Evolutionary conservation across 139 green algal genomes (phyloP), one percentile per base, ranked within the genome.

Genomic region (Chloropicon primus): DNA sequence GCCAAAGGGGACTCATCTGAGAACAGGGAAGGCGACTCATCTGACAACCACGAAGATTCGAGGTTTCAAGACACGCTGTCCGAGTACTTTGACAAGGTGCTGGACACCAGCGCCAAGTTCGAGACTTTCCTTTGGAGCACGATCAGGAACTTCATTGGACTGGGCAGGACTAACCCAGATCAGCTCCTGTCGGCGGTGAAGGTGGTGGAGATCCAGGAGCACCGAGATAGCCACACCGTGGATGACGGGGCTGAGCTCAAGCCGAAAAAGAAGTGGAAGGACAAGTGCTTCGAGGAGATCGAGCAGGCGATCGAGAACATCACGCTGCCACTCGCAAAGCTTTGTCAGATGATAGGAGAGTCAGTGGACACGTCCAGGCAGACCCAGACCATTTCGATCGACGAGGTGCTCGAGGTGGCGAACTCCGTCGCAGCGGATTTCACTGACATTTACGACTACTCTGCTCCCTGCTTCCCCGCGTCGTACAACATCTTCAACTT

Each of bases 191-290:
- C 88, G 28, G 89, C 86, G 21, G 80, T 92, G 29, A 80, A 86
- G 25, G 86, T 96, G 25, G 80, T 96, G 21, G 91, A 96, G 81
- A 85, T 93, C 74, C 92, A 95, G 80, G 90, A 93, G 77, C 73
- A 76, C 24, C 17, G 22, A 2, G 73, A 26, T 17, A 28, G 2
- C 24, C n/a, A 26, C 17, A 21, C 24, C 24, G 73, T 53, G 73
- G 23, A 76, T 2, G 27, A 2, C 2, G 22, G 3, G 73, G 73
- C 2, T 17, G 73, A n/a, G 73, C 74, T 54, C 17, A 53, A 79
- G 17, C 75, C 82, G 54, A 73, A 80, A 25, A 90, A 90, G 77
- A 76, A 74, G 5, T 90, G 87, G 79, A 75, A 77, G 26, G 76
- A 74, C 62, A 81, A 85, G 26, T 79, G 73, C 62, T 79, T 89